Evolutionary conservation across 495 filamentous ascomycete genomes (phyloP).

Genomic region (Tuber microsphaerosporum): DNA sequence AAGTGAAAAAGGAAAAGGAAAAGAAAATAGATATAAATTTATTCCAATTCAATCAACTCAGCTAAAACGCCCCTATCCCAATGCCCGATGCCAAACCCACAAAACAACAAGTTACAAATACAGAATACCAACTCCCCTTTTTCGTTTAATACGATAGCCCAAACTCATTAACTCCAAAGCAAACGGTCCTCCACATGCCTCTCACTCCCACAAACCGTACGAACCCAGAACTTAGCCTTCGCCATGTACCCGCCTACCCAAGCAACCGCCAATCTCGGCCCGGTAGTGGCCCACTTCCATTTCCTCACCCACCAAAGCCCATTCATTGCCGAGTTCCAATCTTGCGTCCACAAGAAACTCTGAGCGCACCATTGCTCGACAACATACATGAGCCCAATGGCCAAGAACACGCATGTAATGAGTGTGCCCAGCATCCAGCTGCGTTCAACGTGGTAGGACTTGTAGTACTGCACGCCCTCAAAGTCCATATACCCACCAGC

Average conservation of each 20-base stretch:
- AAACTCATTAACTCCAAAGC: background rate
- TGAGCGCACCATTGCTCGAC: conserved; percentile 27
- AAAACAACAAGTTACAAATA: background rate
- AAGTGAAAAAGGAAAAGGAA: background rate
- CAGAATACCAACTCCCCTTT: background rate
- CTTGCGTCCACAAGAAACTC: conserved; percentile 23
- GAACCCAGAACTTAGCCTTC: background rate
- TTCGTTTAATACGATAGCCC: background rate
- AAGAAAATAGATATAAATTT: background rate
- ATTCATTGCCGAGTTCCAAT: conserved; percentile 15
- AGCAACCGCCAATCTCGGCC: background rate
- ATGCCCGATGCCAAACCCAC: background rate
- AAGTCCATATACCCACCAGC: conserved; percentile 29
- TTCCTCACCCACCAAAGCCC: conserved; percentile 17
- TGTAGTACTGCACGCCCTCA: conserved; percentile 5
- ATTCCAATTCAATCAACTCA: background rate
- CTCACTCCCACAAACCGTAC: background rate
- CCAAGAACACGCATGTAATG: conserved; percentile 8
- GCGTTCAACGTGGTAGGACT: background rate
- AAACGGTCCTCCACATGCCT: background rate
- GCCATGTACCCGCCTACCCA: background rate
- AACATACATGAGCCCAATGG: conserved; percentile 17
- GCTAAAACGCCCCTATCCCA: background rate
- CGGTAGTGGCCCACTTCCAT: conserved; percentile 22
- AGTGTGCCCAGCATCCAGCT: conserved; percentile 18